A percentile compares a stretch with the other conserved stretches of the same genome.
phyloP scores from a whole-genome alignment of 495 filamentous ascomycete genomes.

The Umbilicaria muhlenbergii region DNA sequence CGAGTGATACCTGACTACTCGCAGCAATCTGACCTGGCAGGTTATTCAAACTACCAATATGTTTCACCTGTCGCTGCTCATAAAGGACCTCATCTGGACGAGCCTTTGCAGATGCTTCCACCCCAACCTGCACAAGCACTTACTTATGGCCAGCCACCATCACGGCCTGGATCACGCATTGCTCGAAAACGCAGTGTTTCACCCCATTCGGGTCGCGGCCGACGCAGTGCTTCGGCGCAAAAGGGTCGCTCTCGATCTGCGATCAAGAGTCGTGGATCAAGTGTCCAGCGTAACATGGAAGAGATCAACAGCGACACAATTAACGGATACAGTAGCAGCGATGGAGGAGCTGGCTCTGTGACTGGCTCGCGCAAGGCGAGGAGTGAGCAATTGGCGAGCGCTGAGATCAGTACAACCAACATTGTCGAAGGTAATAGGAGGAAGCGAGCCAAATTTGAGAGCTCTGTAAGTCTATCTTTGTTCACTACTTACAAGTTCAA shows the following conservation, averaged over 20 bases:
- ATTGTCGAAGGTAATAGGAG: conserved; percentile 93
- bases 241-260: conserved; percentile 50
- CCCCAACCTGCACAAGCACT: conserved; percentile 31
- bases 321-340: conserved; percentile 67
- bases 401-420: conserved; percentile 93
- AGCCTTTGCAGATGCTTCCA: conserved; percentile 42
- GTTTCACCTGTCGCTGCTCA: conserved; percentile 24
- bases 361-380: conserved; percentile 54
- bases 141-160: conserved; percentile 39
- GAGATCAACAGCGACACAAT: conserved; percentile 46
- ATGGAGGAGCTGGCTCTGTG: conserved; percentile 56
- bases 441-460: conserved; percentile 94
- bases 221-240: conserved; percentile 66
- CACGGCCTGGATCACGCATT: conserved; percentile 48
- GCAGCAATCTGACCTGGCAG: conserved; percentile 23
- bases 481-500: conserved; percentile 8
- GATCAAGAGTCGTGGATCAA: conserved; percentile 52
- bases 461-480: conserved; percentile 56
- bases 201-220: conserved; percentile 52
- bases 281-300: conserved; percentile 43
- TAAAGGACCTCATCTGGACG: conserved; percentile 34
- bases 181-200: conserved; percentile 72
- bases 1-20: conserved; percentile 52
- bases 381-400: conserved; percentile 71
- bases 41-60: conserved; percentile 22